Percentiles rank a stretch among this genome's conserved stretches.
Conservation (phyloP, 257 asterid species). For the Jacaranda copaia region DNA sequence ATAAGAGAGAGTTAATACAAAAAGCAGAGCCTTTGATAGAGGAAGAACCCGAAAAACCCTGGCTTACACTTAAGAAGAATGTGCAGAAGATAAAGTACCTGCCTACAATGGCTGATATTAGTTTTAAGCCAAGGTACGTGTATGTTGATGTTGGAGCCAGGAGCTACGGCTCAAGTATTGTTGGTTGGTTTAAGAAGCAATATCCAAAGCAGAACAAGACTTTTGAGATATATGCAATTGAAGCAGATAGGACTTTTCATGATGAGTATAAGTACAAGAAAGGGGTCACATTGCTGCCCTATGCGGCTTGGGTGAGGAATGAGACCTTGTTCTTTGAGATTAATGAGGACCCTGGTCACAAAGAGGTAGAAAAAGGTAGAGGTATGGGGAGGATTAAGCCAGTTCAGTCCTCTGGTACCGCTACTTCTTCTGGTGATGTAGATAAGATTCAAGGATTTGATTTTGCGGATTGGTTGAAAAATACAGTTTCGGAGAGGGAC, state of each 20-base stretch:
- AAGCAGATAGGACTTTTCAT: slow-evolving; percentile 57
- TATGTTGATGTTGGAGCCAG: slow-evolving; percentile 72
- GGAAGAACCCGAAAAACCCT: slow-evolving; percentile 56
- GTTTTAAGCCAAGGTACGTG: slow-evolving; percentile 59
- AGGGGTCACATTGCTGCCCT: slow-evolving; percentile 55
- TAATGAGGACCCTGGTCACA: slow-evolving; percentile 40
- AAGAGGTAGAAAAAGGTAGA: slow-evolving; percentile 48
- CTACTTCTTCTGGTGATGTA: slow-evolving; percentile 22
- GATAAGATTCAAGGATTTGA: slow-evolving; percentile 66
- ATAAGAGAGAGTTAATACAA: slow-evolving; percentile 43
- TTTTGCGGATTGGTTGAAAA: slow-evolving; percentile 67
- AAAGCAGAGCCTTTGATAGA: slow-evolving; percentile 54
- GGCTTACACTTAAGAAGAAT: slow-evolving; percentile 55
- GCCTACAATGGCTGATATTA: slow-evolving; percentile 59
- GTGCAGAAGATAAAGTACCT: slow-evolving; percentile 57
- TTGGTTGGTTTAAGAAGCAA: slow-evolving; percentile 65
- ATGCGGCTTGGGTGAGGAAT: slow-evolving; percentile 73
- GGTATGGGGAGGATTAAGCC: slow-evolving; percentile 67
- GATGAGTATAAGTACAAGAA: slow-evolving; percentile 51
- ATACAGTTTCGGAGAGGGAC: slow-evolving; percentile 45
- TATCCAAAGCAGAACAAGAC: slow-evolving; percentile 70
- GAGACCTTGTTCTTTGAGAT: slow-evolving; percentile 68
- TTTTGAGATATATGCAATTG: slow-evolving; percentile 65
- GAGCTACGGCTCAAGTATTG: slow-evolving; percentile 66
- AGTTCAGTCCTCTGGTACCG: slow-evolving; percentile 55